A percentile compares a stretch with the other conserved stretches of the same genome.
Evolutionary conservation across 345 rosid species (phyloP).

Genomic region (Gynandropsis gynandra): DNA sequence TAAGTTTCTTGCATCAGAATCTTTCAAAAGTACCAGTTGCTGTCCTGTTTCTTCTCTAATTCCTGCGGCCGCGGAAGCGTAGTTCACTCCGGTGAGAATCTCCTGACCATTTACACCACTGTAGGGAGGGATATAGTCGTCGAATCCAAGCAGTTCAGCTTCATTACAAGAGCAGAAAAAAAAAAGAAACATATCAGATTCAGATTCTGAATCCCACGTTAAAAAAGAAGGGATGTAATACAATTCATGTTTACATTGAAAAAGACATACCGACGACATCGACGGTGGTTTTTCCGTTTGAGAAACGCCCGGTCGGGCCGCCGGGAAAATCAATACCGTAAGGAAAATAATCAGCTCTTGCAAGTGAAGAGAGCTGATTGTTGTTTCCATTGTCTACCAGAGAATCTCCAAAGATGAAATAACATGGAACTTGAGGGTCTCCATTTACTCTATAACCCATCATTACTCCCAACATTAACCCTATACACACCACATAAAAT

Average conservation of each 20-base stretch:
- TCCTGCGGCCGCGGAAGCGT: constrained; percentile 87
- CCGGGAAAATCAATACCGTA: constrained; percentile 69
- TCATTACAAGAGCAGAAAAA: constrained; percentile 20
- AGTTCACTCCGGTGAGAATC: constrained; percentile 65
- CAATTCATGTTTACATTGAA: not conserved
- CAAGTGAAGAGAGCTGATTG: constrained; percentile 54
- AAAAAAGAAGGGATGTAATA: not conserved
- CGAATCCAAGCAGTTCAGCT: constrained; percentile 62
- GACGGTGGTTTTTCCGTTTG: constrained; percentile 69
- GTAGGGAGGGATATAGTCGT: constrained; percentile 47
- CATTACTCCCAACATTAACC: constrained; percentile 11
- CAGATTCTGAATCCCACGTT: constrained; percentile 2
- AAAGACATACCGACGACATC: constrained; percentile 52
- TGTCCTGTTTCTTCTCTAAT: constrained; percentile 77
- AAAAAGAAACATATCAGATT: constrained; percentile 9
- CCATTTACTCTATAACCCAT: constrained; percentile 24
- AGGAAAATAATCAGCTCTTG: constrained; percentile 67
- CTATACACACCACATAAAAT: constrained; percentile 20
- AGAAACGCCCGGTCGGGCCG: constrained; percentile 79
- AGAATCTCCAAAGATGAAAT: constrained; percentile 85
- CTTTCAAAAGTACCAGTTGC: constrained; percentile 56
- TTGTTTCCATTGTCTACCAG: constrained; percentile 92
- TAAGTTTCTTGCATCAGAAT: not conserved
- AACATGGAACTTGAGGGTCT: constrained; percentile 68
- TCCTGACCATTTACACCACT: constrained; percentile 40